Percentiles rank a stretch among this genome's conserved stretches.
phyloP scores from a whole-genome alignment of 2,329 filamentous ascomycete species.

The Trichoderma lentiforme region DNA sequence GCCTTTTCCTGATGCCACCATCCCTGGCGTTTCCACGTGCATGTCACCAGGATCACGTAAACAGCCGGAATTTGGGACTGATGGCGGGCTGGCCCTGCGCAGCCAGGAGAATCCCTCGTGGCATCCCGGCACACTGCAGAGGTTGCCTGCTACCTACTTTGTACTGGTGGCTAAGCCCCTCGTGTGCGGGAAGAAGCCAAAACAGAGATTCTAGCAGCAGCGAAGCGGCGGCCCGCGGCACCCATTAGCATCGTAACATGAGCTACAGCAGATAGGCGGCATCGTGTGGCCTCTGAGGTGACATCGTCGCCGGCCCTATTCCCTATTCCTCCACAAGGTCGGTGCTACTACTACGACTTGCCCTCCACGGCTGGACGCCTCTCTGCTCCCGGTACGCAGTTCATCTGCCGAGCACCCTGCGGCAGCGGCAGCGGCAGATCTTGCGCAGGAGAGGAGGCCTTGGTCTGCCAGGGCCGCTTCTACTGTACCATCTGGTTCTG shows the following conservation, averaged over 20 bases:
- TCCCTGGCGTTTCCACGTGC: slow-evolving; percentile 17
- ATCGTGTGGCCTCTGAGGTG: slow-evolving; percentile 9
- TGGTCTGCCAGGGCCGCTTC: background rate
- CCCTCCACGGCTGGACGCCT: slow-evolving; percentile 5
- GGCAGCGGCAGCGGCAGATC: slow-evolving; percentile 16
- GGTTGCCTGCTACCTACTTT: background rate
- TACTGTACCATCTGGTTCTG: background rate
- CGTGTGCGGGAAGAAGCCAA: slow-evolving; percentile 7
- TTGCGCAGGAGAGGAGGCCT: background rate
- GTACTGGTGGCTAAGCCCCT: background rate
- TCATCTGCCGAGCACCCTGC: slow-evolving; percentile 17
- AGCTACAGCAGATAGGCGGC: slow-evolving; percentile 4
- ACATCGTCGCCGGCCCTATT: slow-evolving; percentile 16
- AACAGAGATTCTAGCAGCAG: slow-evolving; percentile 6
- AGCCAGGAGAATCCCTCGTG: slow-evolving; percentile 18
- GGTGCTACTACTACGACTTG: background rate
- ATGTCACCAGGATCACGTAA: slow-evolving; percentile 15
- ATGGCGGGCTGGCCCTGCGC: background rate
- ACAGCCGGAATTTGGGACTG: slow-evolving; percentile 7
- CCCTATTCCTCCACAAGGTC: slow-evolving; percentile 3
- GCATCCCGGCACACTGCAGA: slow-evolving; percentile 16
- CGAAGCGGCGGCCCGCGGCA: slow-evolving; percentile 17
- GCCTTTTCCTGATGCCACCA: background rate
- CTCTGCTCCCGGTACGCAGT: slow-evolving; percentile 11
- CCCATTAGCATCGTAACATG: background rate